phyloP scores from a whole-genome alignment of 228 moss, liverwort and hornwort species.

The Sphagnum fallax region DNA sequence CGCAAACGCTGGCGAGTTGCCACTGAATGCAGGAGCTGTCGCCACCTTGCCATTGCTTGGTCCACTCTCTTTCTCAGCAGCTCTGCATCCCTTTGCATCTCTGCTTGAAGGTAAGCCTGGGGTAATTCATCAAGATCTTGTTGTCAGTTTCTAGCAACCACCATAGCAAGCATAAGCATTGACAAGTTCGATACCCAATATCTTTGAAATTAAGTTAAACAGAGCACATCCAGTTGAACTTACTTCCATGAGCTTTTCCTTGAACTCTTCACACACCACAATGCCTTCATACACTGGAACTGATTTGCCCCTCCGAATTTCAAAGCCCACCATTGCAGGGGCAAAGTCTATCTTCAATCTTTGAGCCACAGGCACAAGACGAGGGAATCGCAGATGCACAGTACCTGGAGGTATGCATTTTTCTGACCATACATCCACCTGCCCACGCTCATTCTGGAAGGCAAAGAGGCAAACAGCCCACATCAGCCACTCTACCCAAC shows the following conservation, averaged over 20 bases:
- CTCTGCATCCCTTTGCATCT: constrained; percentile 45
- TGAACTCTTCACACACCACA: constrained; percentile 86
- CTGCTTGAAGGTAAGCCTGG: constrained; percentile 61
- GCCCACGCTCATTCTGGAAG: constrained; percentile 93
- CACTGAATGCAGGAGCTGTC: constrained; percentile 71
- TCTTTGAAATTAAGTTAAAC: background rate
- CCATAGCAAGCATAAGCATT: background rate
- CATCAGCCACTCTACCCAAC: background rate
- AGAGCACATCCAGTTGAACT: constrained; percentile 8
- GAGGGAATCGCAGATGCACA: constrained; percentile 78
- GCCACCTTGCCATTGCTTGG: constrained; percentile 67
- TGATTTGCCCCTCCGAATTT: constrained; percentile 69
- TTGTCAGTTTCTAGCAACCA: background rate
- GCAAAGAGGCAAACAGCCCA: background rate
- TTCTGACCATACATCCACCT: constrained; percentile 95
- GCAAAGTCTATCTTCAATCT: constrained; percentile 81
- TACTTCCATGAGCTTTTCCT: constrained; percentile 83
- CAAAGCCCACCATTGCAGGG: constrained; percentile 98
- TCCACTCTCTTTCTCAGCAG: constrained; percentile 71
- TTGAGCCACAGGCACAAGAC: constrained; percentile 88
- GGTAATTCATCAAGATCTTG: background rate
- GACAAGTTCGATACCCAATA: background rate
- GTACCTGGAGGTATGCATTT: constrained; percentile 92
- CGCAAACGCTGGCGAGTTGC: constrained; percentile 74
- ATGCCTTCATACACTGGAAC: constrained; percentile 88